Percentiles rank a stretch among this genome's conserved stretches.
phyloP scores from a whole-genome alignment of 1,139 yeast genomes.

The Lodderomyces jiufengensis region DNA sequence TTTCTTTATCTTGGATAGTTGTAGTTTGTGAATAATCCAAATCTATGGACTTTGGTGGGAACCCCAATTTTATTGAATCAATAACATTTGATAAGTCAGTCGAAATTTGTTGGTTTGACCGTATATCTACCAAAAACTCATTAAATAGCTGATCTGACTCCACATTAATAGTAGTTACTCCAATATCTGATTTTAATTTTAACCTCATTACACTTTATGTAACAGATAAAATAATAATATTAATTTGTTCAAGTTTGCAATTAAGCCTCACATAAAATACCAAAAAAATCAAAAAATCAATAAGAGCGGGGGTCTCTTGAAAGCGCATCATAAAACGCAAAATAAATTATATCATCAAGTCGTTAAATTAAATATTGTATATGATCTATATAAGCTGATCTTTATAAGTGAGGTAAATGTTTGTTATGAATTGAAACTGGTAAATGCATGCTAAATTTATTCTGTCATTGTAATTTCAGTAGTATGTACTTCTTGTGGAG shows the following conservation, averaged over 20 bases:
- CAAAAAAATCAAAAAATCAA: background rate
- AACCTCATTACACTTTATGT: too few species aligned
- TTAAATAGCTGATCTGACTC: conserved; percentile 11
- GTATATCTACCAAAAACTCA: conserved; percentile 19
- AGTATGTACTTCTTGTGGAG: conserved; percentile 5
- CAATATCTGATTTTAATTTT: conserved; percentile 20
- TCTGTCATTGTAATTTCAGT: conserved; percentile 21
- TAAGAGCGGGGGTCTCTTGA: too few species aligned
- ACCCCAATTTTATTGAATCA: conserved; percentile 46
- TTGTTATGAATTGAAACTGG: too few species aligned
- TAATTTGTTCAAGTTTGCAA: too few species aligned
- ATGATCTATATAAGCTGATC: background rate
- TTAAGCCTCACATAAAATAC: background rate
- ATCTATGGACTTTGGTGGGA: conserved; percentile 53
- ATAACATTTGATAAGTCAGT: conserved; percentile 13
- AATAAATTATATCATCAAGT: too few species aligned
- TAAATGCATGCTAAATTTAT: too few species aligned
- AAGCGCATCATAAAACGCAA: too few species aligned
- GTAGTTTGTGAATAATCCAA: conserved; percentile 16
- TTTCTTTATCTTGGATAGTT: conserved; percentile 36
- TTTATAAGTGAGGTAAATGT: too few species aligned
- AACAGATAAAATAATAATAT: too few species aligned
- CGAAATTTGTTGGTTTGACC: conserved; percentile 14
- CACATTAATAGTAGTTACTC: conserved; percentile 16
- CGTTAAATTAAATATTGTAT: background rate